Conservation (phyloP, 2,329 filamentous ascomycete genomes). For the Fusarium transvaalense region DNA sequence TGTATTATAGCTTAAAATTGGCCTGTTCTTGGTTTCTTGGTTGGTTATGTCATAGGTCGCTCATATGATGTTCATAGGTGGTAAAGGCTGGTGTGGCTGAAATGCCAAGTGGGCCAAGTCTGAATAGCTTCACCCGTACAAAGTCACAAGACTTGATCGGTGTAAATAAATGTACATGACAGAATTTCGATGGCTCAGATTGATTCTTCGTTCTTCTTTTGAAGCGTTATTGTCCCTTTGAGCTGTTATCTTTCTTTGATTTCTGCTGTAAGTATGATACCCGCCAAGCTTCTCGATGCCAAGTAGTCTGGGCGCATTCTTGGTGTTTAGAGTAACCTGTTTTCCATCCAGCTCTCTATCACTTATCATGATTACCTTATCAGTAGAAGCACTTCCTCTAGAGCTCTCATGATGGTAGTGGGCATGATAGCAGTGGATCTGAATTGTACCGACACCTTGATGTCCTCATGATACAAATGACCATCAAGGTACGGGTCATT, state of each 20-base stretch:
- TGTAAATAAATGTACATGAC: background rate
- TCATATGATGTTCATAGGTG: background rate
- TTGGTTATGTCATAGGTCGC: slow-evolving; percentile 19
- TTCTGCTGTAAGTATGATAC: background rate
- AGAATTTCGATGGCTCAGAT: too few relatives aligned
- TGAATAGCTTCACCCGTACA: slow-evolving; percentile 5
- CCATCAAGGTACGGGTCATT: slow-evolving; percentile 33
- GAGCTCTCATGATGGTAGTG: slow-evolving; percentile 25
- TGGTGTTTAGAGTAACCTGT: background rate
- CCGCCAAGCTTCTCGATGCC: background rate
- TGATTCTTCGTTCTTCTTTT: background rate
- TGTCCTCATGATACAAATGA: slow-evolving; percentile 40
- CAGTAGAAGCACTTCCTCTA: background rate
- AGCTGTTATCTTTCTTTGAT: too few relatives aligned
- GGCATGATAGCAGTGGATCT: too few relatives aligned
- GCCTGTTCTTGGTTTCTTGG: background rate
- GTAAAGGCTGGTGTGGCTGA: background rate
- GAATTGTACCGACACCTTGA: slow-evolving; percentile 28
- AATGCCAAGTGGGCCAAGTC: background rate
- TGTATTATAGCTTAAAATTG: background rate
- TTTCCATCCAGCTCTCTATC: background rate
- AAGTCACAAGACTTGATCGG: background rate
- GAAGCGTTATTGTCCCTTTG: too few relatives aligned
- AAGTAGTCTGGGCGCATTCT: slow-evolving; percentile 1
- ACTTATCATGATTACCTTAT: slow-evolving; percentile 4